Evolutionary conservation across 805 yeast genomes (phyloP).

Genomic region (Myxozyma melibiosi): DNA sequence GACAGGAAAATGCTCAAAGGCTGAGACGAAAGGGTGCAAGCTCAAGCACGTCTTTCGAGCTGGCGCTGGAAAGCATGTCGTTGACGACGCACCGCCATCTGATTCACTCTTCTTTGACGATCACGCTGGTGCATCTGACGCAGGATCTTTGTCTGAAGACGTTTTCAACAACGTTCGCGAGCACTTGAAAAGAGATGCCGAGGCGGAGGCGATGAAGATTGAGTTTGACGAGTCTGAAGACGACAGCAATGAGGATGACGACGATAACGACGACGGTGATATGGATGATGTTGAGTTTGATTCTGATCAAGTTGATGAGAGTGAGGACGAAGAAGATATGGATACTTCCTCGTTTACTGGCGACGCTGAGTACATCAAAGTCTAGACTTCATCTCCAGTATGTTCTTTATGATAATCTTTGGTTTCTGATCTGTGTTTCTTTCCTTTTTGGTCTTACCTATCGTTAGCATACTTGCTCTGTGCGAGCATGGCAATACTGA

Average conservation of each 20-base stretch:
- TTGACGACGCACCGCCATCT: constrained; percentile 18
- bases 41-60: constrained; percentile 51
- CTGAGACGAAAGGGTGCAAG: constrained; percentile 49
- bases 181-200: constrained; percentile 26
- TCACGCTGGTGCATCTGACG: constrained; percentile 30
- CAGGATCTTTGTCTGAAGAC: constrained; percentile 12
- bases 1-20: constrained; percentile 59
- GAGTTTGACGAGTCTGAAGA: constrained; percentile 30
- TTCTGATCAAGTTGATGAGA: constrained; percentile 33
- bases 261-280: constrained; percentile 28
- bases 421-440: not conserved
- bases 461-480: no score
- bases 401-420: no score
- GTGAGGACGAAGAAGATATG: constrained; percentile 5
- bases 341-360: not conserved
- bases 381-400: no score
- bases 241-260: constrained; percentile 29
- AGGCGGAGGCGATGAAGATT: constrained; percentile 14
- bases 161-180: constrained; percentile 28
- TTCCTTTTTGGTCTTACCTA: no score
- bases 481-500: no score
- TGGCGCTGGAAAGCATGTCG: constrained; percentile 35
- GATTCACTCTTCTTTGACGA: constrained; percentile 30
- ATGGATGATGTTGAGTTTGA: constrained; percentile 39
- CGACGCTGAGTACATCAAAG: not conserved